Evolutionary conservation across 2,329 filamentous ascomycete genomes (phyloP).

Genomic region (Alternaria panax): DNA sequence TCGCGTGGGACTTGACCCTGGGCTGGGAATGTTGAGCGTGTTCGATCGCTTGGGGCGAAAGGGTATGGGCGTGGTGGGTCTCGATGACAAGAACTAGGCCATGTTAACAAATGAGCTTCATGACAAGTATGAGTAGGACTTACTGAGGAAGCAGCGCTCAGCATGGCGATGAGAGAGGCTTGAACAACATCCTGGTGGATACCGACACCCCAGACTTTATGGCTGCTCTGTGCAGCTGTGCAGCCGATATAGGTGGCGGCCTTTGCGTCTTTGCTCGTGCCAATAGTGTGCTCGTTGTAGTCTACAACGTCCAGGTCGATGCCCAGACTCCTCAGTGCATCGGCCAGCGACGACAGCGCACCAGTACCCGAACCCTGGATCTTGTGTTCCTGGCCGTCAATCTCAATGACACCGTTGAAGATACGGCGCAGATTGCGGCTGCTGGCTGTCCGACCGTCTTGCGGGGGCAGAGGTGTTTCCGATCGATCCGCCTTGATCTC

Average conservation of each 20-base stretch:
- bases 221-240: conserved; percentile 69
- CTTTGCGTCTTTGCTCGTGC: conserved; percentile 80
- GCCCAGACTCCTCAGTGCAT: conserved; percentile 78
- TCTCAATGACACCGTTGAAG: conserved; percentile 83
- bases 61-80: conserved; percentile 72
- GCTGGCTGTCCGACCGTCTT: conserved; percentile 74
- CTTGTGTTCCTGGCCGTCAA: conserved; percentile 80
- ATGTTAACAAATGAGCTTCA: conserved; percentile 14
- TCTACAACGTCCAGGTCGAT: conserved; percentile 90
- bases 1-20: conserved; percentile 32
- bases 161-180: conserved; percentile 82
- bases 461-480: conserved; percentile 72
- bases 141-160: conserved; percentile 86
- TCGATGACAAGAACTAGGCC: conserved; percentile 72
- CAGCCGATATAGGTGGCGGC: conserved; percentile 97
- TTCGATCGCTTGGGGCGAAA: conserved; percentile 66
- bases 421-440: conserved; percentile 80
- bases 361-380: conserved; percentile 86
- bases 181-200: conserved; percentile 94
- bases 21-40: conserved; percentile 48
- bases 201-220: conserved; percentile 88
- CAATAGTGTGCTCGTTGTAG: conserved; percentile 96
- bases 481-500: conserved; percentile 86
- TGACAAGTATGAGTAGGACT: conserved; percentile 46
- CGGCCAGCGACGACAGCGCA: conserved; percentile 86